Evolutionary conservation across 108 stramenopile genomes (phyloP), one percentile per base, ranked within the genome.

Genomic region (Schizochytrium sp.): DNA sequence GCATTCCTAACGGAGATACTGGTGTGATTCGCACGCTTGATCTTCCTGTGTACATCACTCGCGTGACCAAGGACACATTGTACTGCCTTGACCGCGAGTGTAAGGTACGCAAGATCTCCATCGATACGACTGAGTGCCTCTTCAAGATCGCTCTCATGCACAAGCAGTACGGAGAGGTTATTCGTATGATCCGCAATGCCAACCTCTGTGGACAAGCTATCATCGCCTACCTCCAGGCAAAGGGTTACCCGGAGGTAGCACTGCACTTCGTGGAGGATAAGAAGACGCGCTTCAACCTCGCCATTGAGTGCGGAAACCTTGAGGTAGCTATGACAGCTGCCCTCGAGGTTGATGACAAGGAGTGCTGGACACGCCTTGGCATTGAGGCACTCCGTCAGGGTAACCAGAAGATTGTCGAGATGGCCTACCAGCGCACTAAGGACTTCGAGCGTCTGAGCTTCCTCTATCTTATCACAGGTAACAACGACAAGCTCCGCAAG

Each of bases 211-310:
- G 99, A 28, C 95, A 97, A 90, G 97, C 99, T 56, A 98, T 99
- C 89, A 97, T 98, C 72, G 96, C 96, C 3, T 99, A 98, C 91
- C 94, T 99, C 87, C 98, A 98, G 90, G 93, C 95, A 40, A 98
- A 98, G 92, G 99, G 99, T 44, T 99, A 97, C 92, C 98, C 99
- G 0, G 99, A 99, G 92, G 98, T 99, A 40, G 99, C 99, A 8
- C 95, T 99, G 72, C 98, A 98, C 94, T 99, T 99, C 92, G 99
- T 98, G 38, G 94, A 95, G 45, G 99, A 99, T 91, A 96, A 96
- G 17, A 94, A 94, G 89, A 98, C 98, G 49, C 92, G 97, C 42
- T 99, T 99, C 95, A 95, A 96, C 61, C 93, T 99, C 61, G 98
- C 99, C 57, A 94, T 99, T 61, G 99, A 97, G 10, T 99, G 99